Base-by-base conservation (phyloP, 306 rosid species). In the Begonia fuchsioides region DNA sequence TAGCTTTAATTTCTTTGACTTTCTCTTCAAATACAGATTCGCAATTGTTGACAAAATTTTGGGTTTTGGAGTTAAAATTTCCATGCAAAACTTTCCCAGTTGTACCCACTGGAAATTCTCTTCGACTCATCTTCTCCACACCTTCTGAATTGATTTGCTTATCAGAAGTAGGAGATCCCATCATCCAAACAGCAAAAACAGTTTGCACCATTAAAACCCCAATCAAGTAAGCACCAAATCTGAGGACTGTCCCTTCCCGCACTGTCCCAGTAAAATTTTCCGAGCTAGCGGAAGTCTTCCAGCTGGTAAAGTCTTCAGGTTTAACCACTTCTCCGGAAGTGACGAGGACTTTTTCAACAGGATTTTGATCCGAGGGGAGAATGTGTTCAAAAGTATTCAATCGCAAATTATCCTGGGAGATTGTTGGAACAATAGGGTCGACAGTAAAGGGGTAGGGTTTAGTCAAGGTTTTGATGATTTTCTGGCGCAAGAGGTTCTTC, bases 401-500 rank as follows among this genome's bases (percentile, higher is more conserved):
- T 15, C 44, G 26, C 1, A 52, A 54, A 47, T 15, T 58, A 15
- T 56, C 69, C 5, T 77, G 77, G 13, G 43, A 53, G 38, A 41
- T 20, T 49, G 59, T 43, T 15, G 54, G 56, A 50, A 14, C 15
- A 41, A 20, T 3, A 16, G 72, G 55, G 12, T 38, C 54, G 17
- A 17, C 13, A 19, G 69, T 15, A 13, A 64, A 59, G 13, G 73
- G 63, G 58, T 54, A 20, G 60, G 88, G 69, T 64, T 57, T 63
- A 39, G 49, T 65, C 50, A 72, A 68, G 68, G 64, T 77, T 82
- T 72, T 82, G 41, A 72, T 74, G 17, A 77, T 73, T 64, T 83
- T 84, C 50, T 59, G 86, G 17, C 95, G 95, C 32, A 84, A 32
- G 61, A 71, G 43, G 71, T 84, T 88, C 52, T 72, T 79, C 47